Conservation (phyloP, 2,329 filamentous ascomycete genomes). For the Botryotinia narcissicola region DNA sequence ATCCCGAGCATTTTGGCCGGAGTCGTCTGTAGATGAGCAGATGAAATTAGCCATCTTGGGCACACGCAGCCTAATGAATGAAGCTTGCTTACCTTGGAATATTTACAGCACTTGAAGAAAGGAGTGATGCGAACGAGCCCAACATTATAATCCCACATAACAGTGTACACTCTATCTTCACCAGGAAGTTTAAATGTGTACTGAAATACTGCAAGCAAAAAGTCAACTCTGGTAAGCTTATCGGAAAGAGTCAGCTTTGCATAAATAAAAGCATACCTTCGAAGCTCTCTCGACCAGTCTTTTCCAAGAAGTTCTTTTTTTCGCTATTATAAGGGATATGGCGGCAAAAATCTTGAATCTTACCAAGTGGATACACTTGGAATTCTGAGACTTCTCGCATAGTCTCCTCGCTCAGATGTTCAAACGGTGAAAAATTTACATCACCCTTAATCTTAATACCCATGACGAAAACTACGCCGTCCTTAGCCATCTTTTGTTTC, state of each 20-base stretch:
- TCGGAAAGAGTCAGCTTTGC: slow-evolving; percentile 13
- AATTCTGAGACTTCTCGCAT: slow-evolving; percentile 60
- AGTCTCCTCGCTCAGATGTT: slow-evolving; percentile 59
- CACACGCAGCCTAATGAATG: not conserved
- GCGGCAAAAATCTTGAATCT: slow-evolving; percentile 59
- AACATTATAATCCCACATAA: slow-evolving; percentile 98
- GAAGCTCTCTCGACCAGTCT: slow-evolving; percentile 83
- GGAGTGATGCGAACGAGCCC: slow-evolving; percentile 92
- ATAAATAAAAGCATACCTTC: slow-evolving; percentile 61
- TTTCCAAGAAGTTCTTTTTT: slow-evolving; percentile 84
- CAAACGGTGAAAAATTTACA: slow-evolving; percentile 72
- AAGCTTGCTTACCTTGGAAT: slow-evolving; percentile 68
- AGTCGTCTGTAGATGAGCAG: slow-evolving; percentile 60
- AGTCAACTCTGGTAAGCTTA: slow-evolving; percentile 13
- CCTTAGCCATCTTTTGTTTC: slow-evolving; percentile 63
- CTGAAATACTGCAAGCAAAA: slow-evolving; percentile 64
- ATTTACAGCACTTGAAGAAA: slow-evolving; percentile 88
- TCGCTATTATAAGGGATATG: slow-evolving; percentile 94
- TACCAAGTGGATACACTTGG: slow-evolving; percentile 62
- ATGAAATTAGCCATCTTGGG: not conserved
- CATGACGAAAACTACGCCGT: slow-evolving; percentile 60
- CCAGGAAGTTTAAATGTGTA: slow-evolving; percentile 76
- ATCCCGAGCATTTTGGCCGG: slow-evolving; percentile 77
- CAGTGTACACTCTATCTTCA: slow-evolving; percentile 64
- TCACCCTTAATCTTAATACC: slow-evolving; percentile 58